Percentiles rank a stretch among this genome's conserved stretches.
These are phyloP conservation scores for Cercospora sp. DNA, from an alignment of 2,329 filamentous ascomycete genomes.

Conservation along the genomic window DNA sequence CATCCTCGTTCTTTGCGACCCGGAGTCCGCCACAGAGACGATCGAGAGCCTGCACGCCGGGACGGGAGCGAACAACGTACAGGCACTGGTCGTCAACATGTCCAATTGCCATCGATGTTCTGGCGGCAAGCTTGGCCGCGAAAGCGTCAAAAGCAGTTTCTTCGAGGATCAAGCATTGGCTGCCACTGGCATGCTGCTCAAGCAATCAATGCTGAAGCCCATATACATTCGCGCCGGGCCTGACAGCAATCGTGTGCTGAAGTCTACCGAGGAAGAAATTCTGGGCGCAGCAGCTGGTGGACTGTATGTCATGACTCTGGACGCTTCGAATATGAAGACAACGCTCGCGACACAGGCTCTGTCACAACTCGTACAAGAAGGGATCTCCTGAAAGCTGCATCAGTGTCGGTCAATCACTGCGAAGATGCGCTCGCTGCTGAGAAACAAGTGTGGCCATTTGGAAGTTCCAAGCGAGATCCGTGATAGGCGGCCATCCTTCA, in stretches of 20 bases:
- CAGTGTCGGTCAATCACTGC: background rate
- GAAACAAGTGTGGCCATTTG: background rate
- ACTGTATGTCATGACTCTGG: background rate
- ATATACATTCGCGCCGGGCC: background rate
- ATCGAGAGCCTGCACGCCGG: background rate
- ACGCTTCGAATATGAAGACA: background rate
- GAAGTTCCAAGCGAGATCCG: background rate
- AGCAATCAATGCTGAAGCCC: background rate
- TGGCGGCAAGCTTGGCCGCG: background rate
- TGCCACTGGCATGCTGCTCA: slow-evolving; percentile 4
- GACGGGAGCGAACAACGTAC: slow-evolving; percentile 1
- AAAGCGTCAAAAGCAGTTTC: background rate
- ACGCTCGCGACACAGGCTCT: slow-evolving; percentile 5
- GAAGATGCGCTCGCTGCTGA: background rate
- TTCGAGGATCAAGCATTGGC: slow-evolving; percentile 1
- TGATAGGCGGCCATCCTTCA: background rate
- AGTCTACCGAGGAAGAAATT: slow-evolving; percentile 1
- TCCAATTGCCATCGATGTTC: slow-evolving; percentile 6
- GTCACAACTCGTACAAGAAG: background rate
- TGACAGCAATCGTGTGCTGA: background rate
- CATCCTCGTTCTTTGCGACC: slow-evolving; percentile 5
- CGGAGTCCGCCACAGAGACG: background rate
- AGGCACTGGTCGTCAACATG: slow-evolving; percentile 4
- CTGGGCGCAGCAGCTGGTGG: background rate
- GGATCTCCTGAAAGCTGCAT: background rate